Evolutionary conservation across 2,329 filamentous ascomycete genomes (phyloP).

Genomic region (Raffaelea albimanens): DNA sequence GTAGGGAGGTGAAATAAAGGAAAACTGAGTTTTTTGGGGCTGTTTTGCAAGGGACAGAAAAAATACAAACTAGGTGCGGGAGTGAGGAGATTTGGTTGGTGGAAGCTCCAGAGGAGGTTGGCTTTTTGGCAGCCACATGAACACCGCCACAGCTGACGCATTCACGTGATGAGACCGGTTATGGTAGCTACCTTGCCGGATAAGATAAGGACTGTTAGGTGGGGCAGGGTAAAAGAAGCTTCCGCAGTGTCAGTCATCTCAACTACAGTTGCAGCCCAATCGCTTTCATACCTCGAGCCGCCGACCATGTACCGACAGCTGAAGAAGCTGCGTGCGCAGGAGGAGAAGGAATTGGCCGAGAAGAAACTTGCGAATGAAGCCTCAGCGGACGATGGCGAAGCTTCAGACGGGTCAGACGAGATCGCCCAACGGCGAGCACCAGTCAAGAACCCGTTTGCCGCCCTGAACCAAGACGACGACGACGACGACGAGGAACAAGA

Average conservation of each 20-base stretch:
- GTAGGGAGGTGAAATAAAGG: not conserved
- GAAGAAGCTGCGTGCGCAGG: constrained; percentile 41
- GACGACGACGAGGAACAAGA: constrained; percentile 29
- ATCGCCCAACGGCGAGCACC: constrained; percentile 3
- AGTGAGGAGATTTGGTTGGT: not conserved
- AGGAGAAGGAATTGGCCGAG: constrained; percentile 25
- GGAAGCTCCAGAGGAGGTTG: not conserved
- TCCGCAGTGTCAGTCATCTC: too few species aligned
- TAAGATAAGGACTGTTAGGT: constrained; percentile 3
- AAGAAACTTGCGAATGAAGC: constrained; percentile 21
- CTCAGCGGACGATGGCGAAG: constrained; percentile 14
- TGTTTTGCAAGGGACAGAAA: not conserved
- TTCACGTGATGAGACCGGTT: not conserved
- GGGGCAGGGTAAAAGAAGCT: too few species aligned
- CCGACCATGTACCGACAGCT: too few species aligned
- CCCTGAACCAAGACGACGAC: constrained; percentile 35
- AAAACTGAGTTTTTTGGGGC: not conserved
- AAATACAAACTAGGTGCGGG: not conserved
- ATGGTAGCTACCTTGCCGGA: not conserved
- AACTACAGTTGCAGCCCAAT: too few species aligned
- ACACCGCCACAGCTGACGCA: not conserved
- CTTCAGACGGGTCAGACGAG: constrained; percentile 13
- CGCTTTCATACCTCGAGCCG: too few species aligned
- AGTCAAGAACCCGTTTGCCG: constrained; percentile 30
- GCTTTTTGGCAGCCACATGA: not conserved